A percentile compares a stretch with the other conserved stretches of the same genome.
These are phyloP conservation scores for Kalanchoe fedtschenkoi DNA, from an alignment of 164 flowering plant genomes.

Conservation along the genomic window DNA sequence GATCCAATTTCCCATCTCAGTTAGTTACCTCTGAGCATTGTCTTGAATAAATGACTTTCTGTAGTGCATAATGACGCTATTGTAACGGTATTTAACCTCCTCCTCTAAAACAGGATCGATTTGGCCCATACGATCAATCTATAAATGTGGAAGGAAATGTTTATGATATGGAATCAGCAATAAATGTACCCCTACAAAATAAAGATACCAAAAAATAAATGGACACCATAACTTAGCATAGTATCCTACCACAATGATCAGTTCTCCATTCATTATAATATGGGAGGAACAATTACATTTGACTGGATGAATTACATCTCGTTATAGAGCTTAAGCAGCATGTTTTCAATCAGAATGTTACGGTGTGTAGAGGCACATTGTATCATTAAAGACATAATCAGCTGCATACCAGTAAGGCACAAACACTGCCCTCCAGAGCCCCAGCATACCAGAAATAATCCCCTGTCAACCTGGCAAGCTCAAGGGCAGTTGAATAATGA, in stretches of 20 bases:
- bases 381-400: too few species aligned
- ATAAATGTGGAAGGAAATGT: conserved; percentile 13
- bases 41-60: conserved; percentile 89
- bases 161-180: too few species aligned
- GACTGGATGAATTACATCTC: not conserved
- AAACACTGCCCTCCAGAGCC: conserved; percentile 95
- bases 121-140: conserved; percentile 79
- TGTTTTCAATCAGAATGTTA: not conserved
- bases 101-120: conserved; percentile 69
- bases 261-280: not conserved
- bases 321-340: not conserved
- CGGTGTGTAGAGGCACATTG: too few species aligned
- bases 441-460: conserved; percentile 99
- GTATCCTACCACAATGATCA: not conserved
- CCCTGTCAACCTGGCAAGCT: conserved; percentile 88
- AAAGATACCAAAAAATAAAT: not conserved
- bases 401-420: conserved; percentile 76
- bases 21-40: conserved; percentile 75
- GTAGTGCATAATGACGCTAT: conserved; percentile 72
- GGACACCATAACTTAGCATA: not conserved
- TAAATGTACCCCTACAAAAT: not conserved
- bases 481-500: conserved; percentile 90
- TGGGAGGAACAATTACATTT: not conserved
- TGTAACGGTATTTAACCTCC: conserved; percentile 85
- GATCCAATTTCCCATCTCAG: not conserved